These are phyloP conservation scores for Hemerocallis citrina DNA, from an alignment of 106 monocot species.

Conservation along the genomic window DNA sequence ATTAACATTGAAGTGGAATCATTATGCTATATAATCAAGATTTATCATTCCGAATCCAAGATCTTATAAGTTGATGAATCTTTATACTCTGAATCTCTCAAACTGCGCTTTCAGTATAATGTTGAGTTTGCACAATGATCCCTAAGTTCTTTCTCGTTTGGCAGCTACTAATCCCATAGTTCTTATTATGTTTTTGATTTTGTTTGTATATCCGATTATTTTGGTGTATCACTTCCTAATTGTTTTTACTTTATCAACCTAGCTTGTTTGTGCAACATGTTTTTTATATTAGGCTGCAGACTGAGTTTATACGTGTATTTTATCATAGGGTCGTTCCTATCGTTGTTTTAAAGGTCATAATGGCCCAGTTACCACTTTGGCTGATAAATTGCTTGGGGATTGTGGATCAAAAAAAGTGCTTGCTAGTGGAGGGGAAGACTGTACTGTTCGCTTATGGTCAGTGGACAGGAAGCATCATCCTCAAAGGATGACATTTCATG, in stretches of 20 bases:
- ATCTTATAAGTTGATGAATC: neutral
- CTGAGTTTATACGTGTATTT: too few species aligned
- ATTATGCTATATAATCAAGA: too few species aligned
- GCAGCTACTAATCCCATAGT: neutral
- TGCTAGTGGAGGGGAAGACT: conserved; percentile 89
- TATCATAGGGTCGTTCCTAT: conserved; percentile 37
- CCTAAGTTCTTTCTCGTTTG: neutral
- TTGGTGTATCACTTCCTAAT: too few species aligned
- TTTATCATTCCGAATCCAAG: too few species aligned
- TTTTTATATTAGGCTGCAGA: neutral
- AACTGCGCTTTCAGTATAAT: neutral
- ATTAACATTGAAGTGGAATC: too few species aligned
- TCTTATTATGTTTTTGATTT: neutral
- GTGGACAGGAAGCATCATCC: conserved; percentile 42
- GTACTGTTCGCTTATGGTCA: conserved; percentile 71
- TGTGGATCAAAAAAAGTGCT: conserved; percentile 58
- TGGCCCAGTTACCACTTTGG: conserved; percentile 63
- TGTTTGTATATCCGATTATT: neutral
- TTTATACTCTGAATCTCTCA: neutral
- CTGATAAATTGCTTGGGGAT: conserved; percentile 57
- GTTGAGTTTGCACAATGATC: too few species aligned
- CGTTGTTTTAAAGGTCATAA: conserved; percentile 79
- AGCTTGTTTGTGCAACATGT: neutral
- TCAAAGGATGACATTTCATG: conserved; percentile 41
- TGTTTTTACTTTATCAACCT: neutral